Evolutionary conservation across 1,284 basidiomycete genomes (phyloP).

Genomic region (Ustilago tritici): DNA sequence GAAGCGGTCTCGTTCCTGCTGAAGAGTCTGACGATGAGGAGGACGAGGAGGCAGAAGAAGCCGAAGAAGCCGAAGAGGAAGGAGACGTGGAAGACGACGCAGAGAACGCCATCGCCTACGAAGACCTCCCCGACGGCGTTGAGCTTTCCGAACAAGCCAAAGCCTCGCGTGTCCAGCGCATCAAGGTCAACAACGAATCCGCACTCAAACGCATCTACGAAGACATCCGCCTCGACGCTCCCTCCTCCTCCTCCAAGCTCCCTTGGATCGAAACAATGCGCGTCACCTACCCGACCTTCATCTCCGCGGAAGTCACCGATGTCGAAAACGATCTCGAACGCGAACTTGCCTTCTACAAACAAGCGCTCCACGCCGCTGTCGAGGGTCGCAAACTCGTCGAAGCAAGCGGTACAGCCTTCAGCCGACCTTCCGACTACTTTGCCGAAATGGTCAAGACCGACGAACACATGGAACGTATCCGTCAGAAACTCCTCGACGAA

Average conservation of each 20-base stretch:
- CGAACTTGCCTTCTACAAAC: slow-evolving; percentile 97
- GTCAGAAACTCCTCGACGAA: slow-evolving; percentile 90
- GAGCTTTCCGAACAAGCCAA: slow-evolving; percentile 53
- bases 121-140: slow-evolving; percentile 59
- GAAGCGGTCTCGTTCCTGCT: slow-evolving; percentile 57
- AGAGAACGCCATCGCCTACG: slow-evolving; percentile 45
- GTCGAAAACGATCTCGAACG: slow-evolving; percentile 86
- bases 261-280: slow-evolving; percentile 68
- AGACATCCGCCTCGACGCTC: slow-evolving; percentile 56
- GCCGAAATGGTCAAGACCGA: slow-evolving; percentile 99
- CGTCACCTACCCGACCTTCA: slow-evolving; percentile 49
- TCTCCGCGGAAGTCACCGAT: slow-evolving; percentile 74
- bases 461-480: slow-evolving; percentile 96
- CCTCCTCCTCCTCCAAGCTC: slow-evolving; percentile 47
- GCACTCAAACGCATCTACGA: slow-evolving; percentile 61
- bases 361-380: slow-evolving; percentile 85
- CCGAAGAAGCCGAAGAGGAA: slow-evolving; percentile 50
- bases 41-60: slow-evolving; percentile 39
- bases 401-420: slow-evolving; percentile 82
- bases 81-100: slow-evolving; percentile 46
- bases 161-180: slow-evolving; percentile 57
- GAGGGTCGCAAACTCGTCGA: slow-evolving; percentile 82
- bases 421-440: slow-evolving; percentile 94
- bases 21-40: slow-evolving; percentile 53
- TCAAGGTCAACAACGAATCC: slow-evolving; percentile 65